Conservation (phyloP, 2,329 filamentous ascomycete genomes). For the Diaporthe ilicicola region DNA sequence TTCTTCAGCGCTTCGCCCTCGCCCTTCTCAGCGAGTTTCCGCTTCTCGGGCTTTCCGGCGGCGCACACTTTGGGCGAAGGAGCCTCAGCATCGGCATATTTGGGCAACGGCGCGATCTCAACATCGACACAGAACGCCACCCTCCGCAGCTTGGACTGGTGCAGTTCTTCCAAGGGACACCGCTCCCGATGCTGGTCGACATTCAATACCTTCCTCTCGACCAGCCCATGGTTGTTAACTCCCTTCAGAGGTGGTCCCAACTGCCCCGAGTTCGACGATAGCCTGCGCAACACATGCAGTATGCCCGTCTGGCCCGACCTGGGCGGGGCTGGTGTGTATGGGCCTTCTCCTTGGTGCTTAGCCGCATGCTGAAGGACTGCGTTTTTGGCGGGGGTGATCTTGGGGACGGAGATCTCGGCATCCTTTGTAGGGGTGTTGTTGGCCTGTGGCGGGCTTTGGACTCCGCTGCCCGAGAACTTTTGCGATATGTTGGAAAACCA, state of each 20-base stretch:
- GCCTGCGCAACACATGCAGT: conserved; percentile 80
- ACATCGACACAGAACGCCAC: conserved; percentile 98
- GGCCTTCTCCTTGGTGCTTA: conserved; percentile 66
- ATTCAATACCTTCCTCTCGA: conserved; percentile 84
- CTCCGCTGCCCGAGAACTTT: conserved; percentile 76
- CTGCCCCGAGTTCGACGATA: conserved; percentile 70
- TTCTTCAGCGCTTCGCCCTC: conserved; percentile 80
- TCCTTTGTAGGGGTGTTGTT: conserved; percentile 47
- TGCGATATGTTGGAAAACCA: conserved; percentile 96
- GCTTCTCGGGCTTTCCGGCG: conserved; percentile 65
- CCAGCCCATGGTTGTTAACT: conserved; percentile 69
- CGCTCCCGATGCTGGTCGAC: conserved; percentile 82
- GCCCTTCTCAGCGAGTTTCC: conserved; percentile 71
- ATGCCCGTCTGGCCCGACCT: conserved; percentile 75
- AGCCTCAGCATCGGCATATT: conserved; percentile 70
- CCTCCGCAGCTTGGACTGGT: conserved; percentile 80
- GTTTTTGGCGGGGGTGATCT: conserved; percentile 61
- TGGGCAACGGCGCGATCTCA: conserved; percentile 89
- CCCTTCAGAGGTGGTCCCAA: conserved; percentile 57
- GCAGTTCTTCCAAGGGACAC: conserved; percentile 80
- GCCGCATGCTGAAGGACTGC: conserved; percentile 66
- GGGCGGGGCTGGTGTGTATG: conserved; percentile 79
- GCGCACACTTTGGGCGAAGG: conserved; percentile 55
- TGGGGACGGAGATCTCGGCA: conserved; percentile 57
- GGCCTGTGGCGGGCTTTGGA: conserved; percentile 43